These are phyloP conservation scores for Cyberlindnera petersonii DNA, from an alignment of 805 yeast genomes.

Conservation along the genomic window DNA sequence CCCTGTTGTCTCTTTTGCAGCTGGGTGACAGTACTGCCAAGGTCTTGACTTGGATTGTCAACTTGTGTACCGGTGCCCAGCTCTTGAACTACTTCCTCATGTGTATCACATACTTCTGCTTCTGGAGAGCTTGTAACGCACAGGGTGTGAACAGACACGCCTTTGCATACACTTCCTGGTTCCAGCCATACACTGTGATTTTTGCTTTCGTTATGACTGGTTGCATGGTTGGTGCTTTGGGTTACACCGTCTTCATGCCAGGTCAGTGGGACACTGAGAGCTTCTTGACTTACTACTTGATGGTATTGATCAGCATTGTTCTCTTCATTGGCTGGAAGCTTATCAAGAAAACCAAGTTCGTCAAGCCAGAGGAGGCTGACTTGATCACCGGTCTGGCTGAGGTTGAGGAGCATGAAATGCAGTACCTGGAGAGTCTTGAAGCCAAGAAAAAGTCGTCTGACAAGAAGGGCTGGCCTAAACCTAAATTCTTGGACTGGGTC, in stretches of 20 bases:
- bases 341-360: conserved; percentile 41
- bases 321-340: conserved; percentile 49
- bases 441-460: conserved; percentile 1
- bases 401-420: conserved; percentile 53
- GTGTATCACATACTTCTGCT: conserved; percentile 56
- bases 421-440: conserved; percentile 18
- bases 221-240: conserved; percentile 55
- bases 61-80: conserved; percentile 65
- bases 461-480: conserved; percentile 31
- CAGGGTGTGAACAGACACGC: conserved; percentile 42
- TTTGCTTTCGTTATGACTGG: conserved; percentile 44
- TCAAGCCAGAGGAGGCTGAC: conserved; percentile 48
- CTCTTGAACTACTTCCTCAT: conserved; percentile 56
- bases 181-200: conserved; percentile 56
- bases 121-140: conserved; percentile 53
- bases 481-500: conserved; percentile 15
- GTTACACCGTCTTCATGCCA: conserved; percentile 70
- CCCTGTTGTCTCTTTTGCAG: conserved; percentile 64
- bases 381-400: conserved; percentile 50
- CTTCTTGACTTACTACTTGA: conserved; percentile 68
- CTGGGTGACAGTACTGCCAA: conserved; percentile 52
- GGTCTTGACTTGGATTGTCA: conserved; percentile 68
- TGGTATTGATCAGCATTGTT: conserved; percentile 54
- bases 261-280: conserved; percentile 60
- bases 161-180: conserved; percentile 49